Percentiles rank a stretch among this genome's conserved stretches.
Evolutionary conservation across 163 green algal species (phyloP).

Genomic region (Coccomyxa subellipsoidea): DNA sequence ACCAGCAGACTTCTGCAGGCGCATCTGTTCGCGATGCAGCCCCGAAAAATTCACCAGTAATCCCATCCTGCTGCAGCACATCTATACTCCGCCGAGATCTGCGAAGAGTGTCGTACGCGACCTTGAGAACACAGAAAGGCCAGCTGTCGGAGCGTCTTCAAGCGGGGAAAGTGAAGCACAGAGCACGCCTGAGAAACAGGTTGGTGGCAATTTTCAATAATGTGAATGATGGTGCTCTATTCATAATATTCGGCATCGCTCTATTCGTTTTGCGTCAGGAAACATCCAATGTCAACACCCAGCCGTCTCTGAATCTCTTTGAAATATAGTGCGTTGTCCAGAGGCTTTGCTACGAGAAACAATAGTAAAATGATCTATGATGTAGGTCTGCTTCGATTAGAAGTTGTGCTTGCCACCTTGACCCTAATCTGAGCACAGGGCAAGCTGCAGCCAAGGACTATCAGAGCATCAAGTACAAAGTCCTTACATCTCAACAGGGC

Average conservation of each 20-base stretch:
- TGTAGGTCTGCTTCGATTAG: too few species aligned
- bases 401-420: too few species aligned
- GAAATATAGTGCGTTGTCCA: too few species aligned
- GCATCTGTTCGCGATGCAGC: neutral
- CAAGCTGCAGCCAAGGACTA: too few species aligned
- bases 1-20: neutral
- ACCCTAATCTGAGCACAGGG: too few species aligned
- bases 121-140: constrained; percentile 1
- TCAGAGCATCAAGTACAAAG: too few species aligned
- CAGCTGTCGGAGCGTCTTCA: neutral
- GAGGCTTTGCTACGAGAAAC: too few species aligned
- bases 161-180: neutral
- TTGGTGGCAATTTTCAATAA: neutral
- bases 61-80: neutral
- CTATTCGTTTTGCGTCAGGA: neutral
- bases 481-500: too few species aligned
- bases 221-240: too few species aligned
- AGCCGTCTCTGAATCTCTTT: too few species aligned
- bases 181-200: neutral
- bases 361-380: too few species aligned
- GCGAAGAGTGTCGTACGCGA: neutral
- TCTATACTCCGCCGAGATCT: neutral
- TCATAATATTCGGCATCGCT: too few species aligned
- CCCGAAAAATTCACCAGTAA: neutral
- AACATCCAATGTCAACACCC: neutral